Percentiles rank a stretch among this genome's conserved stretches.
These are phyloP conservation scores for Naganishia vishniacii DNA, from an alignment of 768 basidiomycete species.

Conservation along the genomic window DNA sequence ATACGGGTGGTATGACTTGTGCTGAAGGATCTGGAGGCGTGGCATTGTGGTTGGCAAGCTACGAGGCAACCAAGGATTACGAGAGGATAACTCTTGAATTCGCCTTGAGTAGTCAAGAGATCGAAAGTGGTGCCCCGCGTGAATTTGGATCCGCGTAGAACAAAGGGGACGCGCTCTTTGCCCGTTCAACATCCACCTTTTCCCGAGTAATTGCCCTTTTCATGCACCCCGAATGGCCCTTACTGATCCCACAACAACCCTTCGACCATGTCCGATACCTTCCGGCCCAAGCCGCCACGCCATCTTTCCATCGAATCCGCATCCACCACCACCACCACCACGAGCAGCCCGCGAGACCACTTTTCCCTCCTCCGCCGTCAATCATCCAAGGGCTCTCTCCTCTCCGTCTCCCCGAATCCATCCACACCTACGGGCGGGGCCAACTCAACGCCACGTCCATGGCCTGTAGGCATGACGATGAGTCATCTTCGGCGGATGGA, in stretches of 20 bases:
- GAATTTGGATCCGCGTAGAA: not conserved
- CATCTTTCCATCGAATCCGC: not conserved
- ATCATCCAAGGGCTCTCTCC: constrained; percentile 75
- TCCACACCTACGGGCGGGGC: not conserved
- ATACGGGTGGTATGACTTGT: constrained; percentile 50
- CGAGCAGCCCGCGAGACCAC: too few species aligned
- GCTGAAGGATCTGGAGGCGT: constrained; percentile 48
- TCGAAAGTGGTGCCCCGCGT: not conserved
- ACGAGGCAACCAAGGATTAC: too few species aligned
- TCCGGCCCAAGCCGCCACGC: not conserved
- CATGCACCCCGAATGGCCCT: too few species aligned
- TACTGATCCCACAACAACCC: too few species aligned
- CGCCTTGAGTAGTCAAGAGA: not conserved
- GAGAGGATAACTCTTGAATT: too few species aligned
- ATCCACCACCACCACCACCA: constrained; percentile 55
- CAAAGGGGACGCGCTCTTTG: not conserved
- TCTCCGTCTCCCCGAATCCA: constrained; percentile 51
- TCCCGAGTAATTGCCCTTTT: too few species aligned
- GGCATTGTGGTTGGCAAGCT: too few species aligned
- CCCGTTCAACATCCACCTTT: constrained; percentile 12
- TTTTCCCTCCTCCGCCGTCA: constrained; percentile 56
- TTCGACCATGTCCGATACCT: not conserved
- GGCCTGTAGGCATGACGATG: constrained; percentile 47
- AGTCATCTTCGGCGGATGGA: constrained; percentile 41
- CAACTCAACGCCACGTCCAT: constrained; percentile 29